Conservation (phyloP, 1,284 basidiomycete genomes). For the Anthracocystis walkeri region DNA sequence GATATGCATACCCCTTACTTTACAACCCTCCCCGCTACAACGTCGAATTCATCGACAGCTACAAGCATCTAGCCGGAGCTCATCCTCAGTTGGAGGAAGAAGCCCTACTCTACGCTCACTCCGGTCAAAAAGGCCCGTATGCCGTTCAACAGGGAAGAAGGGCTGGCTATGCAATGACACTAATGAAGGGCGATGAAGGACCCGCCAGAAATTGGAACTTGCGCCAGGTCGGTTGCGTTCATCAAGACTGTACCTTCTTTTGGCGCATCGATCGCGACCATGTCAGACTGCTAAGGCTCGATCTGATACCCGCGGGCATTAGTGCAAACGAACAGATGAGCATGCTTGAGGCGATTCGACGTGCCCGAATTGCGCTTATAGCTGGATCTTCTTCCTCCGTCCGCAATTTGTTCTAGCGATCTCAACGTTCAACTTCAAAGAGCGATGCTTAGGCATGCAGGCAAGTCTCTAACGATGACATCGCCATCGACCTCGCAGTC, state of each 20-base stretch:
- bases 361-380: too few species aligned
- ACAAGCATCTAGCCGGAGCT: background rate
- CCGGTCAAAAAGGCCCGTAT: background rate
- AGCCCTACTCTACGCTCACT: background rate
- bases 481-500: too few species aligned
- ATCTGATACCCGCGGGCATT: background rate
- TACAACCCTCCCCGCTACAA: background rate
- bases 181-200: background rate
- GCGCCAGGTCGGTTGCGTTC: background rate
- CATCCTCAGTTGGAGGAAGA: slow-evolving; percentile 1
- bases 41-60: background rate
- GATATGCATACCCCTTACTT: background rate
- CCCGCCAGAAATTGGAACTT: background rate
- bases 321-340: background rate
- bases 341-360: background rate
- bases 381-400: too few species aligned
- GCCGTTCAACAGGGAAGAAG: background rate
- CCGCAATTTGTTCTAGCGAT: too few species aligned
- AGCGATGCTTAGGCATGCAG: too few species aligned
- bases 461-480: too few species aligned
- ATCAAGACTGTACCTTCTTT: background rate
- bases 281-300: background rate
- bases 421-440: too few species aligned
- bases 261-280: background rate
- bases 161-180: slow-evolving; percentile 1